A percentile compares a stretch with the other conserved stretches of the same genome.
Conservation (phyloP, 2,329 filamentous ascomycete genomes). For the Conoideocrella luteorostrata region DNA sequence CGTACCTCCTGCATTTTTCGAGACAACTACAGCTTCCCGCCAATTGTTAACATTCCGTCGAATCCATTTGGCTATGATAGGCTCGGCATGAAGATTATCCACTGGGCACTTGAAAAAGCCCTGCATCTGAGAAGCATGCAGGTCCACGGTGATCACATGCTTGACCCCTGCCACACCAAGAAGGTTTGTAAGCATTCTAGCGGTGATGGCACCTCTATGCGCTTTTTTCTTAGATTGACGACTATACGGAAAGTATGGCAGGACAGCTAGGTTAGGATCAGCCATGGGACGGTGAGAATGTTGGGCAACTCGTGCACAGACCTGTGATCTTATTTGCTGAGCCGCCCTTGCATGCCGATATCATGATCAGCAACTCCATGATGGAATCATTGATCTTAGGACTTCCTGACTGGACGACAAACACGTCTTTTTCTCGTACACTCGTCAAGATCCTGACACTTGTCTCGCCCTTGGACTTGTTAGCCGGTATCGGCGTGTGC, state of each 20-base stretch:
- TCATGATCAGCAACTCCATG: slow-evolving; percentile 99
- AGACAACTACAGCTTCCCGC: slow-evolving; percentile 90
- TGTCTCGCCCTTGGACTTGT: slow-evolving; percentile 52
- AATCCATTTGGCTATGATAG: slow-evolving; percentile 93
- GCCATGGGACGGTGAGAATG: not conserved
- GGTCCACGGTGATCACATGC: slow-evolving; percentile 94
- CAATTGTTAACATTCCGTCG: slow-evolving; percentile 80
- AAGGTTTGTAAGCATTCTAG: slow-evolving; percentile 93
- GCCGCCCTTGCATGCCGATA: slow-evolving; percentile 95
- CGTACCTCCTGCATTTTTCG: slow-evolving; percentile 95
- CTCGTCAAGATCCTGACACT: slow-evolving; percentile 63
- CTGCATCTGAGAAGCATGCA: slow-evolving; percentile 98
- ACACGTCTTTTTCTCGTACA: slow-evolving; percentile 97
- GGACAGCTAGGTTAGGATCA: slow-evolving; percentile 54
- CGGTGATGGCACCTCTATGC: slow-evolving; percentile 91
- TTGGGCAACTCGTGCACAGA: slow-evolving; percentile 36
- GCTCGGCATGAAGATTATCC: slow-evolving; percentile 94
- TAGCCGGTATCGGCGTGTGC: slow-evolving; percentile 13
- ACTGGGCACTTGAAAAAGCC: slow-evolving; percentile 98
- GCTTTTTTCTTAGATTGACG: slow-evolving; percentile 99
- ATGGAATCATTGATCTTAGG: slow-evolving; percentile 96
- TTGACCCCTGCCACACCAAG: slow-evolving; percentile 90
- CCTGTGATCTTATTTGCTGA: slow-evolving; percentile 95
- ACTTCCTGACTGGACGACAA: slow-evolving; percentile 96
- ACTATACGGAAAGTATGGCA: slow-evolving; percentile 98